A percentile compares a stretch with the other conserved stretches of the same genome.
Evolutionary conservation across 768 basidiomycete species (phyloP).

Genomic region (Boletus subcaerulescens): DNA sequence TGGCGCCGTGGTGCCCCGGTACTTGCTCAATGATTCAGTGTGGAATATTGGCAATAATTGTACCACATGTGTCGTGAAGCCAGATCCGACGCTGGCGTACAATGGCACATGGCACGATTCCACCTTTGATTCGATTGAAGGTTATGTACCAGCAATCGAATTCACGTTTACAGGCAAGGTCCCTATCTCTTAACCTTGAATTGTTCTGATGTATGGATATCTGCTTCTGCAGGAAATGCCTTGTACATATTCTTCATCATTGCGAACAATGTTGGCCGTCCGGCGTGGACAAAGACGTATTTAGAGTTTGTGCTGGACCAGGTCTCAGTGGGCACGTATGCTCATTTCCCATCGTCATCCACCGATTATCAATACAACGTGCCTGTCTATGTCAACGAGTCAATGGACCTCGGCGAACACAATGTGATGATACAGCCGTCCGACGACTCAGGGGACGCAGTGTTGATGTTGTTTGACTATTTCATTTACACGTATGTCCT

Average conservation of each 20-base stretch:
- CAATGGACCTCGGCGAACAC: constrained; percentile 1
- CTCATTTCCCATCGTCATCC: not conserved
- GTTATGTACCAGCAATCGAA: not conserved
- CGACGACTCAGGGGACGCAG: not conserved
- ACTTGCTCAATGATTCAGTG: not conserved
- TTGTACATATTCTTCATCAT: constrained; percentile 21
- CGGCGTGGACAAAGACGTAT: not conserved
- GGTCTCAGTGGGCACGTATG: not conserved
- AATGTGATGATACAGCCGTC: constrained; percentile 8
- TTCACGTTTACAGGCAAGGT: constrained; percentile 13
- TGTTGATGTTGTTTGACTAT: constrained; percentile 20
- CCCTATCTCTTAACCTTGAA: not conserved
- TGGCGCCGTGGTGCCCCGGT: constrained; percentile 3
- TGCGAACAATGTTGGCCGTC: constrained; percentile 5
- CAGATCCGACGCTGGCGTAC: constrained; percentile 1
- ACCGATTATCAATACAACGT: constrained; percentile 13
- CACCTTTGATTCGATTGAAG: not conserved
- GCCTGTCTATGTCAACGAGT: constrained; percentile 10
- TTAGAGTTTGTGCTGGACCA: constrained; percentile 12
- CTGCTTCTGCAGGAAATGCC: constrained; percentile 7
- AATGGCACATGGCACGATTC: constrained; percentile 19
- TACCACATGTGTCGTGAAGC: not conserved
- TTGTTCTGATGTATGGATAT: not conserved
- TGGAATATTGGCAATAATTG: constrained; percentile 14
- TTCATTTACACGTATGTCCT: constrained; percentile 15